Conservation (phyloP, 306 rosid species). For the Cucumis cinereus region DNA sequence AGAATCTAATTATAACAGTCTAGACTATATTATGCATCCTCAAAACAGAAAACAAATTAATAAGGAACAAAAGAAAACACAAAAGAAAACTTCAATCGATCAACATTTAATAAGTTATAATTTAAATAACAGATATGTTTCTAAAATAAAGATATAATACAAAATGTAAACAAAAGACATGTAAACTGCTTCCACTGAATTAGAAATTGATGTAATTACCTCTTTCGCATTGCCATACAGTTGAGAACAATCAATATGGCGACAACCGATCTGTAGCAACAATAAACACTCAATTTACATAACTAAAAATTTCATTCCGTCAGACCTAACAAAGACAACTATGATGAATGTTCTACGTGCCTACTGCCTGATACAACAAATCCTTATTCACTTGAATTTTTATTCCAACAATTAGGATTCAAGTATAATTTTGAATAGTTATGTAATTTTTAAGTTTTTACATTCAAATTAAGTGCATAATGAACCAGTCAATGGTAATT, state of each 20-base stretch:
- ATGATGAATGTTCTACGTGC: too few species aligned
- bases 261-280: conserved; percentile 46
- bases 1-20: not conserved
- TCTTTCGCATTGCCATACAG: conserved; percentile 55
- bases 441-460: not conserved
- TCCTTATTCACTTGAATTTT: not conserved
- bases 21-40: not conserved
- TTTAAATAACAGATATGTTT: not conserved
- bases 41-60: not conserved
- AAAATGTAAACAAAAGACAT: too few species aligned
- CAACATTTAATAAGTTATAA: not conserved
- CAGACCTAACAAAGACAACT: too few species aligned
- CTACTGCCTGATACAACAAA: too few species aligned
- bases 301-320: too few species aligned
- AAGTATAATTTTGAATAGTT: not conserved
- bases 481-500: not conserved
- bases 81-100: not conserved
- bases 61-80: too few species aligned
- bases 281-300: not conserved
- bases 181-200: too few species aligned
- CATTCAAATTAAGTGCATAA: not conserved
- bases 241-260: conserved; percentile 85
- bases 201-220: conserved; percentile 21
- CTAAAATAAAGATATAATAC: not conserved
- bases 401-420: not conserved